Conservation (phyloP, 2,329 filamentous ascomycete species). For the Pseudogymnoascus sp. region DNA sequence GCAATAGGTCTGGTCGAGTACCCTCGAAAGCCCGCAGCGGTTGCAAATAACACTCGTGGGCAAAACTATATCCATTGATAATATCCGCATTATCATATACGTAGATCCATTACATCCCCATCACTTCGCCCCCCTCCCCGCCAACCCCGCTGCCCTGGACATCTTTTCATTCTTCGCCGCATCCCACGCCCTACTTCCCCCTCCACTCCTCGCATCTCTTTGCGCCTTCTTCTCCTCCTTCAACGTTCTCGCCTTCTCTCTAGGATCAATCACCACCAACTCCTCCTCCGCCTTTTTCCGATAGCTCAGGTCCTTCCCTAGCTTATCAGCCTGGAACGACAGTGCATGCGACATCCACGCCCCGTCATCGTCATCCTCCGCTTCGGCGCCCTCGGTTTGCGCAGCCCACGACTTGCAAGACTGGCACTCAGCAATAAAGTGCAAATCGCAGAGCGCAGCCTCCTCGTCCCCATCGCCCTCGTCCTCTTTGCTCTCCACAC, state of each 20-base stretch:
- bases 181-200: conserved; percentile 49
- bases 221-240: conserved; percentile 55
- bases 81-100: neutral
- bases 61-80: neutral
- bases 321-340: conserved; percentile 77
- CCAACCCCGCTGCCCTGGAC: conserved; percentile 44
- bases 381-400: conserved; percentile 39
- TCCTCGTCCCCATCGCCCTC: conserved; percentile 53
- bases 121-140: conserved; percentile 49
- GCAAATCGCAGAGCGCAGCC: conserved; percentile 75
- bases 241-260: conserved; percentile 70
- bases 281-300: conserved; percentile 88
- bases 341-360: conserved; percentile 84
- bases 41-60: neutral
- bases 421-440: conserved; percentile 93
- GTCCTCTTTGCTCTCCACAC: conserved; percentile 23
- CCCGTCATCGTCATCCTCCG: conserved; percentile 51
- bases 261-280: conserved; percentile 83
- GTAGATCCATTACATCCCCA: conserved; percentile 7
- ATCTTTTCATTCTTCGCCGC: conserved; percentile 50
- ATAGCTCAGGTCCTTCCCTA: conserved; percentile 87
- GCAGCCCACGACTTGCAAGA: conserved; percentile 79
- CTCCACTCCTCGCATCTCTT: conserved; percentile 43
- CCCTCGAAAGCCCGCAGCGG: neutral
- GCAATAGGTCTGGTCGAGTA: neutral